phyloP scores from a whole-genome alignment of 2,329 filamentous ascomycete species.

The Paraphaeosphaeria minitans region DNA sequence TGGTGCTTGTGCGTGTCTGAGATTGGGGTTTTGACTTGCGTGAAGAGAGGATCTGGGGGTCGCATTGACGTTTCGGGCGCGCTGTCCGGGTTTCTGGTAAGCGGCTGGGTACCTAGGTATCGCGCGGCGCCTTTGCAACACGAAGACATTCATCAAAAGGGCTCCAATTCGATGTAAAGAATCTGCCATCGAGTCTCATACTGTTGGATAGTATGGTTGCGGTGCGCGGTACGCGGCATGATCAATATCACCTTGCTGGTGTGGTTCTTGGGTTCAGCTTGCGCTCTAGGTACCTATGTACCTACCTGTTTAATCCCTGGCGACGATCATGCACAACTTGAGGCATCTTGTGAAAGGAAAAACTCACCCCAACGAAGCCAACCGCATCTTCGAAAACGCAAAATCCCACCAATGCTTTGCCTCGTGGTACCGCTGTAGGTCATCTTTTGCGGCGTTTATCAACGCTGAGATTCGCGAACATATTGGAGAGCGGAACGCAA shows the following conservation, averaged over 20 bases:
- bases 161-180: neutral
- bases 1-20: constrained; percentile 22
- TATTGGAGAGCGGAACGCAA: constrained; percentile 16
- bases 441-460: neutral
- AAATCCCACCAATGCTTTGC: constrained; percentile 17
- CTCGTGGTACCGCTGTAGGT: neutral
- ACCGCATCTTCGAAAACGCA: neutral
- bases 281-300: no score
- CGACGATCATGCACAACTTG: constrained; percentile 25
- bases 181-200: neutral
- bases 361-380: neutral
- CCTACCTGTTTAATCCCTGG: constrained; percentile 16
- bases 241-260: neutral
- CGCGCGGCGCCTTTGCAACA: neutral
- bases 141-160: neutral
- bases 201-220: no score
- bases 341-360: constrained; percentile 22
- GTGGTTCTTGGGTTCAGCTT: neutral
- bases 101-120: neutral
- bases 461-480: constrained; percentile 11
- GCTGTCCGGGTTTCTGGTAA: constrained; percentile 9
- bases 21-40: constrained; percentile 23
- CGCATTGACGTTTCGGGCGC: constrained; percentile 31
- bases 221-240: neutral
- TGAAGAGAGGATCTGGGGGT: constrained; percentile 22